These are phyloP conservation scores for Lactarius trivialis DNA, from an alignment of 768 basidiomycete genomes.

Conservation along the genomic window DNA sequence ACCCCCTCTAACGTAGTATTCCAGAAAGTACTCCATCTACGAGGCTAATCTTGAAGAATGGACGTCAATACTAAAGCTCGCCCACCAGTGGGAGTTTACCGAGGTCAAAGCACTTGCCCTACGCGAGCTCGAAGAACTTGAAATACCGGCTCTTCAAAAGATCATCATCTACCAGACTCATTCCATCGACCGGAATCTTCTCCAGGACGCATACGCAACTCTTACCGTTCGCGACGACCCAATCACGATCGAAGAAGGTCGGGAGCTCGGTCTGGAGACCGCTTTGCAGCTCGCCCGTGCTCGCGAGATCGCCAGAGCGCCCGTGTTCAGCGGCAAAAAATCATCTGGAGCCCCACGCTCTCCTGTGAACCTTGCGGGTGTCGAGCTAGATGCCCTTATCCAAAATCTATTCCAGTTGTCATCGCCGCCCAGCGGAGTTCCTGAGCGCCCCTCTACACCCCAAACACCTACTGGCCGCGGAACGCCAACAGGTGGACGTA, in stretches of 20 bases:
- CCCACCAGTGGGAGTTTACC: conserved; percentile 48
- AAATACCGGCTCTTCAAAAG: conserved; percentile 44
- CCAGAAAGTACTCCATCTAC: conserved; percentile 52
- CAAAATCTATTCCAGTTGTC: conserved; percentile 18
- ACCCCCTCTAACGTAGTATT: neutral
- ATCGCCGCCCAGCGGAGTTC: neutral
- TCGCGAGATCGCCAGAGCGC: conserved; percentile 36
- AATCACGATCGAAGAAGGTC: conserved; percentile 47
- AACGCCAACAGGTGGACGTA: conserved; percentile 14
- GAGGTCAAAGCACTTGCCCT: conserved; percentile 47
- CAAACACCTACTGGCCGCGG: conserved; percentile 14
- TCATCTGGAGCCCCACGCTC: neutral
- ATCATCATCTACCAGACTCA: conserved; percentile 51
- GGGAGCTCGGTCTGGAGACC: conserved; percentile 50
- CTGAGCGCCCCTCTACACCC: conserved; percentile 11
- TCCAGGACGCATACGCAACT: conserved; percentile 46
- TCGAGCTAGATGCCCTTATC: conserved; percentile 18
- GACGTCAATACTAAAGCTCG: conserved; percentile 47
- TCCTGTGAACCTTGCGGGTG: neutral
- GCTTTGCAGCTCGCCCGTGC: conserved; percentile 45
- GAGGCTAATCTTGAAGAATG: conserved; percentile 45
- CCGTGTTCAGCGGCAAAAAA: conserved; percentile 1
- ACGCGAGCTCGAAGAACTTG: conserved; percentile 43
- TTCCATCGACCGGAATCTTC: conserved; percentile 40
- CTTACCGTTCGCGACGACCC: conserved; percentile 48